A percentile compares a stretch with the other conserved stretches of the same genome.
These are phyloP conservation scores for Pholiota molesta DNA, from an alignment of 768 basidiomycete species.

Conservation along the genomic window DNA sequence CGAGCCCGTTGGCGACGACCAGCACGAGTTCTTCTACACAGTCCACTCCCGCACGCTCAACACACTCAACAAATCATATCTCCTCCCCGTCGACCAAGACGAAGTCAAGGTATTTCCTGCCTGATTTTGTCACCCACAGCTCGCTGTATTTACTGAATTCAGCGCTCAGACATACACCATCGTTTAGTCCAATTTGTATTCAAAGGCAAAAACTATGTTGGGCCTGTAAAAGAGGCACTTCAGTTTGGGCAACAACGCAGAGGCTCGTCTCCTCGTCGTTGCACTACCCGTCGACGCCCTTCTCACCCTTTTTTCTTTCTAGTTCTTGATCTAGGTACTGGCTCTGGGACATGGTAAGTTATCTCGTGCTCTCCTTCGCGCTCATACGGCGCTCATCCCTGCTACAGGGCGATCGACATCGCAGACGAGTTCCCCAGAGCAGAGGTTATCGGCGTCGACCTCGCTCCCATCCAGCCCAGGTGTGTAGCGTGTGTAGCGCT, in stretches of 20 bases:
- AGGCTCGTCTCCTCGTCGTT: constrained; percentile 30
- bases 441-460: constrained; percentile 71
- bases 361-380: constrained; percentile 5
- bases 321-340: constrained; percentile 74
- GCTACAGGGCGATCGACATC: constrained; percentile 67
- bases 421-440: constrained; percentile 72
- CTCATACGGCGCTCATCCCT: constrained; percentile 6
- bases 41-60: constrained; percentile 58
- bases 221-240: constrained; percentile 62
- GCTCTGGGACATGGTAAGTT: constrained; percentile 61
- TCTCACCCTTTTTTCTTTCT: constrained; percentile 22
- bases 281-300: constrained; percentile 2
- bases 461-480: constrained; percentile 76
- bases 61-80: constrained; percentile 55
- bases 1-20: constrained; percentile 42
- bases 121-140: constrained; percentile 1
- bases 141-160: constrained; percentile 12
- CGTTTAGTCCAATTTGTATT: constrained; percentile 70
- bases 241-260: constrained; percentile 50
- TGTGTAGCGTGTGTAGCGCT: constrained; percentile 44
- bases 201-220: constrained; percentile 63
- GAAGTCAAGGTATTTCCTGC: constrained; percentile 54
- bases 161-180: constrained; percentile 69
- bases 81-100: constrained; percentile 68
- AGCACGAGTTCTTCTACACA: constrained; percentile 54